A percentile compares a stretch with the other conserved stretches of the same genome.
Evolutionary conservation across 768 basidiomycete species (phyloP).

Genomic region (Xerocomellus intermedius): DNA sequence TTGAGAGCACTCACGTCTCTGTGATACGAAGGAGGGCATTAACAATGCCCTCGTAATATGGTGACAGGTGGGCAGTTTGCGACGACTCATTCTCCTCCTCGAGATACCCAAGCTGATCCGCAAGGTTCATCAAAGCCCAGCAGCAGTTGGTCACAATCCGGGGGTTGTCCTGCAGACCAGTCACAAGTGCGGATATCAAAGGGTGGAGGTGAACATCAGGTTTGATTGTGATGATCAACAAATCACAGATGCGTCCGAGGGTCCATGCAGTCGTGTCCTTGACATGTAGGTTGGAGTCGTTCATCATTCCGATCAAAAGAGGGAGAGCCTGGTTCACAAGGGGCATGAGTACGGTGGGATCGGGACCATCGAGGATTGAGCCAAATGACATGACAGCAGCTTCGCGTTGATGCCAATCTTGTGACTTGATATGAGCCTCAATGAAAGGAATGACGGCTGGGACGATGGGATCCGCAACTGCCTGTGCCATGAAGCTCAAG

Average conservation of each 20-base stretch:
- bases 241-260: conserved; percentile 90
- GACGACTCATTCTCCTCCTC: conserved; percentile 58
- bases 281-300: conserved; percentile 78
- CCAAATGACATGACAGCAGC: conserved; percentile 99
- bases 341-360: conserved; percentile 80
- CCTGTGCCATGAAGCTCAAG: conserved; percentile 82
- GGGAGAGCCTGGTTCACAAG: conserved; percentile 94
- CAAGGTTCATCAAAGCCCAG: conserved; percentile 95
- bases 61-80: conserved; percentile 68
- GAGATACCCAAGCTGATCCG: conserved; percentile 79
- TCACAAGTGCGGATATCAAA: conserved; percentile 79
- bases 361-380: conserved; percentile 95
- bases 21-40: conserved; percentile 82
- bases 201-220: conserved; percentile 85
- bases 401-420: conserved; percentile 94
- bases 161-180: conserved; percentile 75
- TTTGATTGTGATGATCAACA: conserved; percentile 82
- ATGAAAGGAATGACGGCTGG: conserved; percentile 96
- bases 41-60: conserved; percentile 87
- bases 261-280: conserved; percentile 99
- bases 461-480: conserved; percentile 89
- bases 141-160: conserved; percentile 92
- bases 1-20: conserved; percentile 60
- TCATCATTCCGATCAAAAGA: conserved; percentile 94
- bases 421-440: conserved; percentile 88